phyloP scores from a whole-genome alignment of 129 eudicot genomes.

The Dittrichia graveolens region DNA sequence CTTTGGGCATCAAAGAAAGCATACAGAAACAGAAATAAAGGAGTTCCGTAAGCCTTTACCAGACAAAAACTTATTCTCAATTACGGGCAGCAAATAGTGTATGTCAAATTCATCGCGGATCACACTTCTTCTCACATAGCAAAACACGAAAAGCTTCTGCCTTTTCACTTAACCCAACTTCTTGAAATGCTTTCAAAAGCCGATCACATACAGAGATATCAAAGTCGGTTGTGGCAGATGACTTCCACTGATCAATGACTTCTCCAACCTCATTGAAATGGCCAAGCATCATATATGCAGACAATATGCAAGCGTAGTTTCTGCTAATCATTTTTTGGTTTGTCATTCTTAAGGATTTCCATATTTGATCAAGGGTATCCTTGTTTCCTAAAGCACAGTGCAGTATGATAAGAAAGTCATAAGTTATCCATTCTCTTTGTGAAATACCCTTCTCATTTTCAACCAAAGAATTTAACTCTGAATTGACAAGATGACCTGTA shows the following conservation, averaged over 20 bases:
- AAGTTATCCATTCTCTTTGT: constrained; percentile 86
- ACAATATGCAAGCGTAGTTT: constrained; percentile 65
- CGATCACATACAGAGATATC: constrained; percentile 50
- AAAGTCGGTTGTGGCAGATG: constrained; percentile 59
- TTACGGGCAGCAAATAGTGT: not conserved
- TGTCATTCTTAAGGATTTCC: constrained; percentile 78
- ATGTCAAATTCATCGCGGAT: constrained; percentile 13
- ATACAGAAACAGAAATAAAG: constrained; percentile 8
- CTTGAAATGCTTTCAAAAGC: constrained; percentile 55
- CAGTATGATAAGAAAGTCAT: constrained; percentile 76
- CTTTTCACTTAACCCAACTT: constrained; percentile 59
- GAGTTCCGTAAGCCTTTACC: constrained; percentile 20
- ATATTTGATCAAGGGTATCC: constrained; percentile 70
- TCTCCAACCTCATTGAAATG: constrained; percentile 65
- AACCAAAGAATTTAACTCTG: constrained; percentile 50
- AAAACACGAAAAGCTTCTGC: constrained; percentile 50
- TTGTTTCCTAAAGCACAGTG: constrained; percentile 76
- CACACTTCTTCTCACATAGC: constrained; percentile 45
- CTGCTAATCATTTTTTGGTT: constrained; percentile 79
- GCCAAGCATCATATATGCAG: constrained; percentile 80
- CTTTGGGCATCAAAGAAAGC: not conserved
- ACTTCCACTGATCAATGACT: constrained; percentile 79
- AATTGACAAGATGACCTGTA: constrained; percentile 61
- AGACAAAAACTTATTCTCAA: constrained; percentile 18
- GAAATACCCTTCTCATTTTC: constrained; percentile 71